These are phyloP conservation scores for Auriscalpium orientale DNA, from an alignment of 768 basidiomycete species.

Conservation along the genomic window DNA sequence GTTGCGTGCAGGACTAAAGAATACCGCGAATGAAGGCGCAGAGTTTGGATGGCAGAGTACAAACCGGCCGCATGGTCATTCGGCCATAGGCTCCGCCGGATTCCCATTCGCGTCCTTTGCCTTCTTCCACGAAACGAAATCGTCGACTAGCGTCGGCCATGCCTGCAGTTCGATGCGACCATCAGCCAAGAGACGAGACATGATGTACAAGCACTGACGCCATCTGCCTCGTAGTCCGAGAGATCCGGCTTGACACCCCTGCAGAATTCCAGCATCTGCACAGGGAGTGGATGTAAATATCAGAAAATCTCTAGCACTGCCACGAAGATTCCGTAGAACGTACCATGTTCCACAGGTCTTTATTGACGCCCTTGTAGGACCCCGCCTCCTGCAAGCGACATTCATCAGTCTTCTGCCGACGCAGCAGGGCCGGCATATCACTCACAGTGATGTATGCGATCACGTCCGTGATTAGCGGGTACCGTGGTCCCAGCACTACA, in stretches of 20 bases:
- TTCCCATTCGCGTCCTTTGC: constrained; percentile 7
- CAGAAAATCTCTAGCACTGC: neutral
- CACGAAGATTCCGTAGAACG: constrained; percentile 13
- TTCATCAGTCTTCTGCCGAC: neutral
- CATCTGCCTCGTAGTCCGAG: constrained; percentile 66
- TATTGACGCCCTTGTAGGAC: constrained; percentile 71
- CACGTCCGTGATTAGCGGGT: constrained; percentile 58
- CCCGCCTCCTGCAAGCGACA: constrained; percentile 32
- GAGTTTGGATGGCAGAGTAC: no score
- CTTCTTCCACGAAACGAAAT: constrained; percentile 67
- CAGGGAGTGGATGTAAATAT: neutral
- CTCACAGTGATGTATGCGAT: constrained; percentile 58
- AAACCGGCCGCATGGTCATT: no score
- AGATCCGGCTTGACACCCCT: constrained; percentile 51
- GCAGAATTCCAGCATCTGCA: constrained; percentile 72
- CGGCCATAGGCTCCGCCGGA: no score
- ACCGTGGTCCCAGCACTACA: constrained; percentile 62
- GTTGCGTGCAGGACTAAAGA: no score
- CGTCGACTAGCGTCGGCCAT: constrained; percentile 78
- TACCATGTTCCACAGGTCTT: constrained; percentile 85
- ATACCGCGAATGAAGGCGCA: no score
- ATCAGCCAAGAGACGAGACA: neutral
- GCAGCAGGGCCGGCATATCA: neutral
- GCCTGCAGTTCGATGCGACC: constrained; percentile 35
- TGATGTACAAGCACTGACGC: constrained; percentile 33